Evolutionary conservation across 768 basidiomycete species (phyloP).

Genomic region (Suillus luteus): DNA sequence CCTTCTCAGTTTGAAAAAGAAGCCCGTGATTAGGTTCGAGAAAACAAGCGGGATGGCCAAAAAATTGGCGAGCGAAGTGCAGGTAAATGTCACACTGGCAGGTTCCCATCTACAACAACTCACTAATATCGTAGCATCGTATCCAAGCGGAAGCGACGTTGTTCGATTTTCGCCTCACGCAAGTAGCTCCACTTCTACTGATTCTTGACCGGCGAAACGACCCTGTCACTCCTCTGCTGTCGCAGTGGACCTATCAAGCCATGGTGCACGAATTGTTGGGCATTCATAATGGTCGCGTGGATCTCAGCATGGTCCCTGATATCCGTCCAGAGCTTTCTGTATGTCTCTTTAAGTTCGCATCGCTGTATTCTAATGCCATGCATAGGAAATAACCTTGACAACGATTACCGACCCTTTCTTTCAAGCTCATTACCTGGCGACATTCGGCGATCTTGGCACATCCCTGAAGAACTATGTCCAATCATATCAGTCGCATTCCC

Average conservation of each 20-base stretch:
- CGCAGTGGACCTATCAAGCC: conserved; percentile 99
- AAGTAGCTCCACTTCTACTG: conserved; percentile 84
- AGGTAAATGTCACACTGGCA: conserved; percentile 48
- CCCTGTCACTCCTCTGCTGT: conserved; percentile 92
- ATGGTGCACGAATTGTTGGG: conserved; percentile 97
- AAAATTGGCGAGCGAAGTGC: conserved; percentile 83
- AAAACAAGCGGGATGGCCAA: conserved; percentile 91
- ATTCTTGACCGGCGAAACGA: conserved; percentile 96
- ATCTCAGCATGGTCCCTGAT: conserved; percentile 80
- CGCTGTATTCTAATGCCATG: conserved; percentile 11
- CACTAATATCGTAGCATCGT: conserved; percentile 53
- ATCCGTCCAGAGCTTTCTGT: conserved; percentile 85
- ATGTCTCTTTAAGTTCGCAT: conserved; percentile 12
- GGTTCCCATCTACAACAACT: conserved; percentile 1
- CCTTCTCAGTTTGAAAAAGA: conserved; percentile 93
- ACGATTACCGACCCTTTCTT: conserved; percentile 93
- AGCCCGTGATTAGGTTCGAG: conserved; percentile 92
- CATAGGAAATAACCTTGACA: conserved; percentile 90
- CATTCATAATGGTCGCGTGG: conserved; percentile 92
- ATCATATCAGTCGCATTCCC: conserved; percentile 85
- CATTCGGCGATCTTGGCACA: conserved; percentile 95
- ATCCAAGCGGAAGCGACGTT: conserved; percentile 80
- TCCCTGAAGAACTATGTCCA: conserved; percentile 91
- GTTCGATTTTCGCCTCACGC: conserved; percentile 91
- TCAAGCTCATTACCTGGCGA: conserved; percentile 84